A percentile compares a stretch with the other conserved stretches of the same genome.
Conservation (phyloP, 2,329 filamentous ascomycete genomes). For the Rhynchosporium graminicola region DNA sequence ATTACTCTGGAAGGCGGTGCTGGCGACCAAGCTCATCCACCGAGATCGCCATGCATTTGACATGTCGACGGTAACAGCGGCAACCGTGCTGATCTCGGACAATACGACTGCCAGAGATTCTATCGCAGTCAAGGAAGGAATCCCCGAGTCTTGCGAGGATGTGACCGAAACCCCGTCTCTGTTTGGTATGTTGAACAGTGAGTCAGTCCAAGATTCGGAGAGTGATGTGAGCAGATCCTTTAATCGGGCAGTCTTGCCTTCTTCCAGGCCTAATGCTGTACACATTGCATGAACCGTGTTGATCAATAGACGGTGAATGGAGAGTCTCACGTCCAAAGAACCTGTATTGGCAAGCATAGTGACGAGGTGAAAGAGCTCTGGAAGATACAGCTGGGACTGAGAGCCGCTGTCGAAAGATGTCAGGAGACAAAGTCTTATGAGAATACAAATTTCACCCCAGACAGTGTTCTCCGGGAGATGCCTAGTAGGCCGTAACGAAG, state of each 20-base stretch:
- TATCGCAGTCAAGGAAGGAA: conserved; percentile 46
- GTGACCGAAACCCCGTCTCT: conserved; percentile 58
- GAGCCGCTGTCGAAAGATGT: conserved; percentile 68
- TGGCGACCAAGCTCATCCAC: conserved; percentile 74
- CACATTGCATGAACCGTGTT: conserved; percentile 70
- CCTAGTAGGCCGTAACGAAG: conserved; percentile 66
- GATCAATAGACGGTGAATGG: conserved; percentile 64
- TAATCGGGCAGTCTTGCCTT: conserved; percentile 49
- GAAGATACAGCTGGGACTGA: conserved; percentile 67
- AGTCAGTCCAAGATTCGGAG: conserved; percentile 59
- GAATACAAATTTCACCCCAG: conserved; percentile 68
- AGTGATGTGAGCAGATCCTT: conserved; percentile 57
- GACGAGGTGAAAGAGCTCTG: conserved; percentile 69
- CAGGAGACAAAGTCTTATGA: conserved; percentile 65
- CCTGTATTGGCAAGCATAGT: conserved; percentile 71
- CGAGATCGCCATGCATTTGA: conserved; percentile 70
- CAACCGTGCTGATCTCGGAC: conserved; percentile 63
- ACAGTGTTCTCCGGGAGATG: conserved; percentile 66
- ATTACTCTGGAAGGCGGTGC: conserved; percentile 72
- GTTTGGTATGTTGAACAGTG: conserved; percentile 53
- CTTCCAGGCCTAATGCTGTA: conserved; percentile 64
- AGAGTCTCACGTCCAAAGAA: conserved; percentile 54
- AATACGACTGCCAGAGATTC: conserved; percentile 63
- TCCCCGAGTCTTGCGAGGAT: conserved; percentile 54
- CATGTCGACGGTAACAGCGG: conserved; percentile 64